These are phyloP conservation scores for Xylaria sp. DNA, from an alignment of 2,329 filamentous ascomycete genomes.

Conservation along the genomic window DNA sequence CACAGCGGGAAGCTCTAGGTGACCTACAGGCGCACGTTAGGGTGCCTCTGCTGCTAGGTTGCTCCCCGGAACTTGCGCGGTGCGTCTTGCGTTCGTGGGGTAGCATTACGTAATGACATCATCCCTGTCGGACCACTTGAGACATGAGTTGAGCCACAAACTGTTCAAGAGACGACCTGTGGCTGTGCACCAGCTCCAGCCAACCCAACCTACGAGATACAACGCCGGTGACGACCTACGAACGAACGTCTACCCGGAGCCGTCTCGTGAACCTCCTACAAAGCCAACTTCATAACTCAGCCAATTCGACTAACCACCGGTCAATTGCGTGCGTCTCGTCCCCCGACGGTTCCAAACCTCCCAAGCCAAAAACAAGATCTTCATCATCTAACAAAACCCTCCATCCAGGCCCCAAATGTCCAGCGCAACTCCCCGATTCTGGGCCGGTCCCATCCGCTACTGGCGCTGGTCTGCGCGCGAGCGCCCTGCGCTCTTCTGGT, in stretches of 20 bases:
- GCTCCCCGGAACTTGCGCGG: no score
- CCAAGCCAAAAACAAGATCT: no score
- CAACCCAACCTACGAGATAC: constrained; percentile 1
- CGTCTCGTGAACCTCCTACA: neutral
- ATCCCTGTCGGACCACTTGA: neutral
- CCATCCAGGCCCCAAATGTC: constrained; percentile 47
- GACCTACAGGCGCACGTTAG: neutral
- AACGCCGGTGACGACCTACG: neutral
- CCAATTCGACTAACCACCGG: constrained; percentile 18
- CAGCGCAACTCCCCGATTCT: constrained; percentile 67
- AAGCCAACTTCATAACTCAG: constrained; percentile 1
- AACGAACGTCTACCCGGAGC: neutral
- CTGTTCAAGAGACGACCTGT: neutral
- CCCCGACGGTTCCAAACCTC: neutral
- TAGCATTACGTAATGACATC: neutral
- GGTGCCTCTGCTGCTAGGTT: neutral
- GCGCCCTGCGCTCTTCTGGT: constrained; percentile 89
- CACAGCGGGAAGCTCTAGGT: neutral
- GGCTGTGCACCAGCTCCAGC: constrained; percentile 6
- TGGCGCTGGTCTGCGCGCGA: constrained; percentile 81
- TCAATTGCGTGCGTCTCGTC: constrained; percentile 35
- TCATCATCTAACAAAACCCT: neutral
- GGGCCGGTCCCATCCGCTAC: constrained; percentile 76
- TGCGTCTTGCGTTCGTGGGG: neutral
- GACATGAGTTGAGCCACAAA: neutral